phyloP scores from a whole-genome alignment of 2,329 filamentous ascomycete species.

The Diplodia corticola region DNA sequence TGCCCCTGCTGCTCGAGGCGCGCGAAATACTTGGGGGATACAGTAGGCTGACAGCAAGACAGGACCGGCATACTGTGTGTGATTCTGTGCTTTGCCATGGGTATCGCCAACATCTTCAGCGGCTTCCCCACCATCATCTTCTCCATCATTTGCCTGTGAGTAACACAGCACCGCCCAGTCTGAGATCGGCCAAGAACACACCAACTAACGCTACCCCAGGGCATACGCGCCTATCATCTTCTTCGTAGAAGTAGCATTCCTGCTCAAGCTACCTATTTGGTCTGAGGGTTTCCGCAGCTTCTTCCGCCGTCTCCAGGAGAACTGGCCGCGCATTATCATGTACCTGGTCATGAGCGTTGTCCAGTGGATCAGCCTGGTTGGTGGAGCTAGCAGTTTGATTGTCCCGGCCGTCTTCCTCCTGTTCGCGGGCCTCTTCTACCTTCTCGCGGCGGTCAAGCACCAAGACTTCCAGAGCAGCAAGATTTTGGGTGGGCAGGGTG shows the following conservation, averaged over 20 bases:
- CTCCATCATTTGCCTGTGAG: conserved; percentile 55
- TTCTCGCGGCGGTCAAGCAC: conserved; percentile 74
- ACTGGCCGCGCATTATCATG: conserved; percentile 91
- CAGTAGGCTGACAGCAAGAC: conserved; percentile 2
- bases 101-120: conserved; percentile 68
- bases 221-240: conserved; percentile 52
- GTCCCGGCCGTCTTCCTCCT: conserved; percentile 81
- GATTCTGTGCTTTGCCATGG: conserved; percentile 65
- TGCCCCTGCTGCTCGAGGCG: neutral
- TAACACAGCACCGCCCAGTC: conserved; percentile 12
- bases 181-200: neutral
- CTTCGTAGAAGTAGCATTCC: conserved; percentile 76
- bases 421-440: conserved; percentile 77
- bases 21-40: neutral
- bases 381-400: conserved; percentile 68
- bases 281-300: conserved; percentile 83
- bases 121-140: conserved; percentile 61
- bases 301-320: conserved; percentile 90
- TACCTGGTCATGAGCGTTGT: conserved; percentile 78
- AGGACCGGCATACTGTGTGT: conserved; percentile 62
- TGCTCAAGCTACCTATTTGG: conserved; percentile 96
- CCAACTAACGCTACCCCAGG: conserved; percentile 33
- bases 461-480: conserved; percentile 91
- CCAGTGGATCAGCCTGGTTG: conserved; percentile 79
- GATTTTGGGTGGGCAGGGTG: conserved; percentile 88